phyloP scores from a whole-genome alignment of 805 yeast species.

The Tetrapisispora nanseiensis region DNA sequence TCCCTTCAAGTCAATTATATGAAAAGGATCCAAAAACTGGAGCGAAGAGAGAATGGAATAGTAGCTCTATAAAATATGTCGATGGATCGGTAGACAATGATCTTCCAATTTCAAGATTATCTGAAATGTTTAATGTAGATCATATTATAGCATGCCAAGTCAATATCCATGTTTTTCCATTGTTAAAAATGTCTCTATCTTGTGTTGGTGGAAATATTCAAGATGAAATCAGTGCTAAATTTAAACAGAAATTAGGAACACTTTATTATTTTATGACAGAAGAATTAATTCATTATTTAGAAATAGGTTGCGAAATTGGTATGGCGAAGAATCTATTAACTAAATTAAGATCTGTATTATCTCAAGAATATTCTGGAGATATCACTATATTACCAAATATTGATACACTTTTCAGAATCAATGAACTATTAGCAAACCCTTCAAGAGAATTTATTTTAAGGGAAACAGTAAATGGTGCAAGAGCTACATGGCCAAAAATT shows the following conservation, averaged over 20 bases:
- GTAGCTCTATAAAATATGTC: conserved; percentile 63
- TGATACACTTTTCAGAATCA: conserved; percentile 43
- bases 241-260: conserved; percentile 43
- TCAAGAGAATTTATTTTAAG: conserved; percentile 63
- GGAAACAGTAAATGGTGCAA: conserved; percentile 64
- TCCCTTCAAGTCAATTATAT: conserved; percentile 74
- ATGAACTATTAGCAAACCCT: conserved; percentile 68
- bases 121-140: conserved; percentile 96
- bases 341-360: conserved; percentile 61
- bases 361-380: conserved; percentile 89
- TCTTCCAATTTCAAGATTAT: conserved; percentile 76
- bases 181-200: conserved; percentile 56
- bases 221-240: conserved; percentile 44
- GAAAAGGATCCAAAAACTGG: conserved; percentile 75
- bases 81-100: conserved; percentile 97
- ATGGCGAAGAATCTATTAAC: conserved; percentile 62
- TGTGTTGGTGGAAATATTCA: conserved; percentile 64
- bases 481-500: conserved; percentile 90
- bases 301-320: conserved; percentile 66
- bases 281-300: conserved; percentile 72
- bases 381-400: conserved; percentile 84
- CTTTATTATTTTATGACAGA: conserved; percentile 50
- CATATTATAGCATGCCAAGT: conserved; percentile 97
- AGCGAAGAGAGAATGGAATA: conserved; percentile 70
- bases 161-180: conserved; percentile 90